Evolutionary conservation across 2,329 filamentous ascomycete genomes (phyloP).

Genomic region (Aspergillus chevalieri): DNA sequence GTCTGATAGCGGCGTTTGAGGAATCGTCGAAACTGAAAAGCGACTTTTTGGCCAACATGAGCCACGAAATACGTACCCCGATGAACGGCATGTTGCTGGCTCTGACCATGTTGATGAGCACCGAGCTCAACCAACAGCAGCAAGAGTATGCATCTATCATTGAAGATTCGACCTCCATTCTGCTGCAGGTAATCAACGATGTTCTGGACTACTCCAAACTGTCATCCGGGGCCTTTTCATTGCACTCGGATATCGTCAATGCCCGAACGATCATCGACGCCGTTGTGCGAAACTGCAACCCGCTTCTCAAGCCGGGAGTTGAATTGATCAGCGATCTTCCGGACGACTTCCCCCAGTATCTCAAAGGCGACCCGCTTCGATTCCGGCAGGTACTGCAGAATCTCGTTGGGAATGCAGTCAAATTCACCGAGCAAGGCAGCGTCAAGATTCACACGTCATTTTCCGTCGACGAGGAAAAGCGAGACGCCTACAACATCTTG

Average conservation of each 20-base stretch:
- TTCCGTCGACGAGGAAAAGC: conserved; percentile 35
- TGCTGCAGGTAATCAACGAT: conserved; percentile 59
- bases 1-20: conserved; percentile 53
- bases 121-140: conserved; percentile 48
- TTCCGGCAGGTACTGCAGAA: conserved; percentile 60
- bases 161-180: conserved; percentile 53
- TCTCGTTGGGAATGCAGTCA: conserved; percentile 55
- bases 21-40: conserved; percentile 59
- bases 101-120: conserved; percentile 53
- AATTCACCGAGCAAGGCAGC: conserved; percentile 55
- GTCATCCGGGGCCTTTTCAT: conserved; percentile 53
- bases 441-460: conserved; percentile 43
- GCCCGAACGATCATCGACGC: conserved; percentile 42
- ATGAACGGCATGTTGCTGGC: conserved; percentile 60
- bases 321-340: conserved; percentile 41
- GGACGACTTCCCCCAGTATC: conserved; percentile 44
- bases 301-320: conserved; percentile 43
- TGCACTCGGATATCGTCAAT: conserved; percentile 49
- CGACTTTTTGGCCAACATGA: conserved; percentile 59
- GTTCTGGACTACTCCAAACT: conserved; percentile 63
- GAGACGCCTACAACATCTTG: conserved; percentile 40
- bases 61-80: conserved; percentile 59
- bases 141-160: conserved; percentile 53
- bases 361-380: conserved; percentile 53
- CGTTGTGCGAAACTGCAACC: conserved; percentile 47